Conservation (phyloP, 1,284 basidiomycete genomes). For the Afroboletus lepidellus region DNA sequence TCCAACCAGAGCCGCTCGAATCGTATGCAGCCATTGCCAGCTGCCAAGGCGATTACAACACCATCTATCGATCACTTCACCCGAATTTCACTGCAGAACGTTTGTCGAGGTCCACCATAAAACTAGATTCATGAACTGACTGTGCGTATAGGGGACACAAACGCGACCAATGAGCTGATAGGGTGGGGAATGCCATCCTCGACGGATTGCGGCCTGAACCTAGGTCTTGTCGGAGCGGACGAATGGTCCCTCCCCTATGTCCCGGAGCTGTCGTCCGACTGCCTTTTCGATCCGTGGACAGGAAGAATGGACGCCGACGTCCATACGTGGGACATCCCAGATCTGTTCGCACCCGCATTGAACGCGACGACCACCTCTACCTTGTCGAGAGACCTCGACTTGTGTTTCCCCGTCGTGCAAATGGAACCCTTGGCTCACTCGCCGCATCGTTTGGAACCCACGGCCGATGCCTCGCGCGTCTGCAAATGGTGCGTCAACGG, state of each 20-base stretch:
- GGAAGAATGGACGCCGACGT: background rate
- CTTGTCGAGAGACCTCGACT: background rate
- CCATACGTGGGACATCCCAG: background rate
- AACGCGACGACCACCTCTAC: background rate
- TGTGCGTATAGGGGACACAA: background rate
- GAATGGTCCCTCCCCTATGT: background rate
- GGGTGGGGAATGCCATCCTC: background rate
- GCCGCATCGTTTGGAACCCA: too few species aligned
- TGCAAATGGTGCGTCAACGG: slow-evolving; percentile 14
- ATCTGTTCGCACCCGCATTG: background rate
- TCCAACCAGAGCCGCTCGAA: background rate
- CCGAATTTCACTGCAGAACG: background rate
- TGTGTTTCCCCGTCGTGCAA: background rate
- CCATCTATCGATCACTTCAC: background rate
- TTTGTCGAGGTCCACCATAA: slow-evolving; percentile 3
- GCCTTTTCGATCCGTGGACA: background rate
- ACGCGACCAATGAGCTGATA: background rate
- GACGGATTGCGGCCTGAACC: background rate
- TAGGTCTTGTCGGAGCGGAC: background rate
- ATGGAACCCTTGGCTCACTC: too few species aligned
- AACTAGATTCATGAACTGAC: background rate
- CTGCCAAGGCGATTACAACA: background rate
- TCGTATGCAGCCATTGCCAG: background rate
- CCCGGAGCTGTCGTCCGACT: background rate
- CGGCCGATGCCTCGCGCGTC: background rate